Evolutionary conservation across 108 stramenopile species (phyloP).

Genomic region (Fistulifera pelliculosa): DNA sequence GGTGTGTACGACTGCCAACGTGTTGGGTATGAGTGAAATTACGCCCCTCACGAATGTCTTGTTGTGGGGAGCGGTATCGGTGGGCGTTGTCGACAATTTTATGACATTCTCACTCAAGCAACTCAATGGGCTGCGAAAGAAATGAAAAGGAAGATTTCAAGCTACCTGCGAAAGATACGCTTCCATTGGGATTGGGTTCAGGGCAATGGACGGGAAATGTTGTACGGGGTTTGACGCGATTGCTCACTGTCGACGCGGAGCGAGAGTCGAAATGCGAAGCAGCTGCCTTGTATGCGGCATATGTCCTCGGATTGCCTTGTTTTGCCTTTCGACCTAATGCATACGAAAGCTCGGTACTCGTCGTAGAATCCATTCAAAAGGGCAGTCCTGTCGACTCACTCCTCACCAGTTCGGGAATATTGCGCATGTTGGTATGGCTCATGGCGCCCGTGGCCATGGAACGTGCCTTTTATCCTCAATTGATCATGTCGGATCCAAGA

Average conservation of each 20-base stretch:
- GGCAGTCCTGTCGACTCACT: constrained; percentile 46
- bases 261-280: constrained; percentile 91
- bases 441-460: constrained; percentile 92
- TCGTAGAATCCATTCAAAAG: constrained; percentile 22
- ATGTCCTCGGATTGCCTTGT: constrained; percentile 85
- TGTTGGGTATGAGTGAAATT: constrained; percentile 52
- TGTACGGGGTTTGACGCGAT: constrained; percentile 73
- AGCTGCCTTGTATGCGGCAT: constrained; percentile 81
- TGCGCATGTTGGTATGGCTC: constrained; percentile 86
- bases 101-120: constrained; percentile 52
- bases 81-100: constrained; percentile 78
- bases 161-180: constrained; percentile 48
- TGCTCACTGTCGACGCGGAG: constrained; percentile 82
- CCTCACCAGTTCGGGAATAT: constrained; percentile 58
- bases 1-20: constrained; percentile 49
- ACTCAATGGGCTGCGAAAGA: constrained; percentile 4
- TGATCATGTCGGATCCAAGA: constrained; percentile 83
- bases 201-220: constrained; percentile 65
- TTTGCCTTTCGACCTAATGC: constrained; percentile 93
- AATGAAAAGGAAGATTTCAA: constrained; percentile 24
- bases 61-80: constrained; percentile 35
- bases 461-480: constrained; percentile 59
- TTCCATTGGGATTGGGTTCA: constrained; percentile 71
- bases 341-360: constrained; percentile 61
- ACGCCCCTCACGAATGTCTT: constrained; percentile 46